A percentile compares a stretch with the other conserved stretches of the same genome.
These are phyloP conservation scores for Craterostigma plantagineum DNA, from an alignment of 257 asterid species.

Conservation along the genomic window DNA sequence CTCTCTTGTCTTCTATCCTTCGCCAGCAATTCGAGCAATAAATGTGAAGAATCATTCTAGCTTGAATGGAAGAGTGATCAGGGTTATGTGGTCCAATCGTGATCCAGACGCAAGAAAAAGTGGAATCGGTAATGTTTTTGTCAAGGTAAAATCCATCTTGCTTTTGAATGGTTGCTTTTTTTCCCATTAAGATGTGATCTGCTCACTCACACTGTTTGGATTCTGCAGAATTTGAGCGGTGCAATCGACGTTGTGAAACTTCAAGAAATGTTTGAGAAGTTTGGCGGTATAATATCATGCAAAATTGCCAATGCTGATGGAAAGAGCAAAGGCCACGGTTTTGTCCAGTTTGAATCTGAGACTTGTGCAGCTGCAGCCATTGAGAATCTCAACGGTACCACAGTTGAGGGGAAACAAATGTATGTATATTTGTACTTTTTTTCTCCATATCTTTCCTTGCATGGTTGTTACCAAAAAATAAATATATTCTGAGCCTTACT, in stretches of 20 bases:
- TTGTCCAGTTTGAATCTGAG: constrained; percentile 42
- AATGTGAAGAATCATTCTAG: constrained; percentile 27
- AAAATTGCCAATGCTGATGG: constrained; percentile 38
- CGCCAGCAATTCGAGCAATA: constrained; percentile 20
- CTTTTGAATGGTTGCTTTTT: neutral
- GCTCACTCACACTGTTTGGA: too few relatives aligned
- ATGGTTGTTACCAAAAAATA: neutral
- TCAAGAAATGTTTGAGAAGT: constrained; percentile 36
- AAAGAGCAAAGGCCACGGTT: constrained; percentile 49
- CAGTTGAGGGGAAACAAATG: constrained; percentile 28
- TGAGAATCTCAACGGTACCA: constrained; percentile 28
- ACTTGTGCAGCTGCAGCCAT: constrained; percentile 33
- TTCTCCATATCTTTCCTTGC: neutral
- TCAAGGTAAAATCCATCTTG: constrained; percentile 21
- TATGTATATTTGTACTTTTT: constrained; percentile 10
- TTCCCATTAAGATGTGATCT: neutral
- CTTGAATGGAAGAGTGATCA: constrained; percentile 24
- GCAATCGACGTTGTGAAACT: constrained; percentile 25
- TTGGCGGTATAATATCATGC: constrained; percentile 31
- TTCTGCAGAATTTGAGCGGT: constrained; percentile 27
- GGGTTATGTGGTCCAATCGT: constrained; percentile 42
- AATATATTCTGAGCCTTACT: neutral
- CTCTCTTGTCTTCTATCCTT: too few relatives aligned
- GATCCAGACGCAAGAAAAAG: constrained; percentile 35
- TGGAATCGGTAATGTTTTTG: constrained; percentile 39